Evolutionary conservation across 768 basidiomycete genomes (phyloP).

Genomic region (Gloeostereum incarnatum): DNA sequence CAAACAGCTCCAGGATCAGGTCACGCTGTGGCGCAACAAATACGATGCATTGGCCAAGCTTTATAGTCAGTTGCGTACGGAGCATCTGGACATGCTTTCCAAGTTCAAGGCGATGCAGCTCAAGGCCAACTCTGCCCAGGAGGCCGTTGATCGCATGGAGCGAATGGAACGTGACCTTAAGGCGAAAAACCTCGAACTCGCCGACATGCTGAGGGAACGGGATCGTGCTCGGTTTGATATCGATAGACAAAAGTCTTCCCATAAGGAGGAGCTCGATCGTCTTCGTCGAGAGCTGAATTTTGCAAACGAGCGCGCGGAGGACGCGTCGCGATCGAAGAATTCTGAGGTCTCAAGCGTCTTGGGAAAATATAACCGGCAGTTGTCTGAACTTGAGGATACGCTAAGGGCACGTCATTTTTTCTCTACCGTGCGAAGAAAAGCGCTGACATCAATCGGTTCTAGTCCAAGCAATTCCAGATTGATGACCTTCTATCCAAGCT

Average conservation of each 20-base stretch:
- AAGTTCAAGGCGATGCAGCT: constrained; percentile 97
- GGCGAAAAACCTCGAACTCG: constrained; percentile 95
- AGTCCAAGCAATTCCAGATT: constrained; percentile 96
- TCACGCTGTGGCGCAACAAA: constrained; percentile 94
- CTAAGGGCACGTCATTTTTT: constrained; percentile 51
- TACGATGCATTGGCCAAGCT: constrained; percentile 98
- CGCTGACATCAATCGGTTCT: constrained; percentile 2
- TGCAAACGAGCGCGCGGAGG: constrained; percentile 97
- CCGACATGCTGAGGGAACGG: constrained; percentile 97
- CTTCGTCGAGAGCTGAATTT: constrained; percentile 87
- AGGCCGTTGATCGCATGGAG: constrained; percentile 97
- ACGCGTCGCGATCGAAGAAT: constrained; percentile 83
- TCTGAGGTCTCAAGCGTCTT: constrained; percentile 86
- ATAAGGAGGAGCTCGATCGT: constrained; percentile 93
- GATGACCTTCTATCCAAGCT: constrained; percentile 84
- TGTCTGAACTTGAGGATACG: constrained; percentile 94
- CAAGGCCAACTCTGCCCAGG: constrained; percentile 97
- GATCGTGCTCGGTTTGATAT: constrained; percentile 94
- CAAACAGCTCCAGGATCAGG: constrained; percentile 93
- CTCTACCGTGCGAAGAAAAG: constrained; percentile 1
- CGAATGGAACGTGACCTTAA: constrained; percentile 98
- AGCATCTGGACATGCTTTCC: constrained; percentile 93
- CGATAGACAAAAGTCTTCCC: constrained; percentile 85
- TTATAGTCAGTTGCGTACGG: constrained; percentile 95
- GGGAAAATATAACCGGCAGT: constrained; percentile 90